phyloP scores from a whole-genome alignment of 768 basidiomycete species.

The Termitomyces sp. region DNA sequence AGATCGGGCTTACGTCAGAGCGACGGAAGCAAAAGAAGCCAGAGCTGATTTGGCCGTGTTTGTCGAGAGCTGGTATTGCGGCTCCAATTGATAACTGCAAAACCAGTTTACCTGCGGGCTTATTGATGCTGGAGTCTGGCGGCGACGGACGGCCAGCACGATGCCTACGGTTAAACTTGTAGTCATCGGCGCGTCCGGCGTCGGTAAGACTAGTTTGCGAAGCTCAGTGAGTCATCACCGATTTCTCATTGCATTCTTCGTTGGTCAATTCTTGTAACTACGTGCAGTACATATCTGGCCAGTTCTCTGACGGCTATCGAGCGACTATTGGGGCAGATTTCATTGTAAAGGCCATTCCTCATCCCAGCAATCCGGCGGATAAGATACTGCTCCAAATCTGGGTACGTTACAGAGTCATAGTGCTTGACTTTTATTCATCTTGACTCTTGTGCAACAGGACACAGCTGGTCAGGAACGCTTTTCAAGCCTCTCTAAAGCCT shows the following conservation, averaged over 20 bases:
- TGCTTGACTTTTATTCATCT: not conserved
- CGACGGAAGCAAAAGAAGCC: too few species aligned
- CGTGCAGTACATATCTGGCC: slow-evolving; percentile 67
- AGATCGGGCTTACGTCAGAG: too few species aligned
- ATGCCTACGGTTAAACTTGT: slow-evolving; percentile 82
- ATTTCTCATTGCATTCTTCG: not conserved
- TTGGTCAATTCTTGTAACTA: not conserved
- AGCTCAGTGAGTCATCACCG: slow-evolving; percentile 51
- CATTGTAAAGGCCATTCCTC: slow-evolving; percentile 68
- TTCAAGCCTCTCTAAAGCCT: slow-evolving; percentile 75
- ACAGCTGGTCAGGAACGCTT: slow-evolving; percentile 89
- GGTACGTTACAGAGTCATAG: slow-evolving; percentile 26
- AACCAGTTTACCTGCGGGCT: not conserved
- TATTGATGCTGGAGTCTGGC: slow-evolving; percentile 5
- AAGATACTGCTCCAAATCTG: slow-evolving; percentile 65
- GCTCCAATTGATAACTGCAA: not conserved
- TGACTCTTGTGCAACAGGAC: slow-evolving; percentile 42
- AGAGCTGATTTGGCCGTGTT: not conserved
- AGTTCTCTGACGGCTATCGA: slow-evolving; percentile 73
- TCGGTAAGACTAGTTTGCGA: slow-evolving; percentile 84
- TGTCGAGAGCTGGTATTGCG: not conserved
- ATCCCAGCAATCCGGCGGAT: slow-evolving; percentile 52
- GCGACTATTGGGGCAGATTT: slow-evolving; percentile 92
- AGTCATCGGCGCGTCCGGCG: slow-evolving; percentile 77
- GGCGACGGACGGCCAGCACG: slow-evolving; percentile 6